These are phyloP conservation scores for Monosporascus sp. DNA, from an alignment of 2,329 filamentous ascomycete genomes.

Conservation along the genomic window DNA sequence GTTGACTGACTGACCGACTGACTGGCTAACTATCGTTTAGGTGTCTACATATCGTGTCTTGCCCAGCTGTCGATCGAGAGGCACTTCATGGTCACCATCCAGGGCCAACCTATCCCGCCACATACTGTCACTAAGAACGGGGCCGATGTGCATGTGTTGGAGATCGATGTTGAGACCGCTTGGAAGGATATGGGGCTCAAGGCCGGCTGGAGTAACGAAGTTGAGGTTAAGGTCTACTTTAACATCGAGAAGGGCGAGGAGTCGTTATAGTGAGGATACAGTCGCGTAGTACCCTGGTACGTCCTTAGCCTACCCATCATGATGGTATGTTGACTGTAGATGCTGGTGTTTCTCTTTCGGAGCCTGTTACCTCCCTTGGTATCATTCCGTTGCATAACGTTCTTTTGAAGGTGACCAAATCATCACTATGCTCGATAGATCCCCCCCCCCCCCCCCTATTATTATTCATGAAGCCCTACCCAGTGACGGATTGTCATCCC, in stretches of 20 bases:
- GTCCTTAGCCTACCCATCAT: conserved; percentile 11
- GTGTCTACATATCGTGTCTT: conserved; percentile 71
- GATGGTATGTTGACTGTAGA: background rate
- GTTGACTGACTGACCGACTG: no score
- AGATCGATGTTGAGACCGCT: conserved; percentile 70
- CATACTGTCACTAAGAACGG: conserved; percentile 57
- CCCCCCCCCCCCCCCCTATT: no score
- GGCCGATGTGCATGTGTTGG: conserved; percentile 55
- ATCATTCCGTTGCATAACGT: no score
- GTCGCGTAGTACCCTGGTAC: no score
- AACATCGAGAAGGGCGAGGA: conserved; percentile 24
- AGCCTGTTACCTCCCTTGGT: no score
- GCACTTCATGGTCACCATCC: conserved; percentile 70
- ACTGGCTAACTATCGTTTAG: conserved; percentile 30
- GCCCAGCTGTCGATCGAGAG: conserved; percentile 53
- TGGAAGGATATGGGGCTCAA: conserved; percentile 70
- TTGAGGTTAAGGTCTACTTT: conserved; percentile 61
- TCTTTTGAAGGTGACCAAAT: no score
- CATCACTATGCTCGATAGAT: no score
- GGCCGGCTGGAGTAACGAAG: conserved; percentile 75
- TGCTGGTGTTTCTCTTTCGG: no score
- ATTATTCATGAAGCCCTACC: no score
- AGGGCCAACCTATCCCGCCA: conserved; percentile 62
- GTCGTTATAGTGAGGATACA: no score
- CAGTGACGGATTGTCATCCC: no score